Percentiles rank a stretch among this genome's conserved stretches.
phyloP scores from a whole-genome alignment of 75 land plant species.

The Cupressus sempervirens region DNA sequence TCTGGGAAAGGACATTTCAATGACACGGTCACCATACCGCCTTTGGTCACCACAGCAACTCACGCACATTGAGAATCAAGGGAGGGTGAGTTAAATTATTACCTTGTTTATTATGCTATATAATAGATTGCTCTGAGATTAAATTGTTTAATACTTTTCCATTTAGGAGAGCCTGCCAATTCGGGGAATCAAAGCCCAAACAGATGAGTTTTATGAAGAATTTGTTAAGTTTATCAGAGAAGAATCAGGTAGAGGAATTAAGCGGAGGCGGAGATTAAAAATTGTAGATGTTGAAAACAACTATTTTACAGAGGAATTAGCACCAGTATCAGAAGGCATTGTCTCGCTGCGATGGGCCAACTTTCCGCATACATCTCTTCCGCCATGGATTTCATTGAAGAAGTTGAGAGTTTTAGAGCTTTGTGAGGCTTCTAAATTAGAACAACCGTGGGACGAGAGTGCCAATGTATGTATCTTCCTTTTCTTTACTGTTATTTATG shows the following conservation, averaged over 20 bases:
- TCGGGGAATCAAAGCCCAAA: not conserved
- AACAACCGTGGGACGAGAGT: no score
- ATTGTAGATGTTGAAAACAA: not conserved
- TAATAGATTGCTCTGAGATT: not conserved
- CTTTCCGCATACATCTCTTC: not conserved
- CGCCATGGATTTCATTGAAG: not conserved
- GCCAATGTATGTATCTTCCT: no score
- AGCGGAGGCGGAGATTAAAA: not conserved
- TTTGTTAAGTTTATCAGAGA: not conserved
- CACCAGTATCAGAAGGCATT: not conserved
- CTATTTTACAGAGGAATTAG: not conserved
- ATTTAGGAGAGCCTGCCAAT: no score
- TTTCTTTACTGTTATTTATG: no score
- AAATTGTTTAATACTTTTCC: no score
- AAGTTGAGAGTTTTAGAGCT: not conserved
- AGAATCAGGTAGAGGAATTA: not conserved
- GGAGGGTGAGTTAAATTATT: not conserved
- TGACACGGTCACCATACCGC: no score
- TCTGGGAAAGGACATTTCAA: no score
- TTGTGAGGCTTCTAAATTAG: no score
- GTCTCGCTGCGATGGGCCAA: not conserved
- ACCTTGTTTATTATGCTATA: not conserved
- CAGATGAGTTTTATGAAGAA: not conserved
- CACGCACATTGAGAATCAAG: not conserved
- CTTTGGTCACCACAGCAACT: no score